Base-by-base conservation (phyloP, 2,329 filamentous ascomycete species). In the Xylaria sp. region DNA sequence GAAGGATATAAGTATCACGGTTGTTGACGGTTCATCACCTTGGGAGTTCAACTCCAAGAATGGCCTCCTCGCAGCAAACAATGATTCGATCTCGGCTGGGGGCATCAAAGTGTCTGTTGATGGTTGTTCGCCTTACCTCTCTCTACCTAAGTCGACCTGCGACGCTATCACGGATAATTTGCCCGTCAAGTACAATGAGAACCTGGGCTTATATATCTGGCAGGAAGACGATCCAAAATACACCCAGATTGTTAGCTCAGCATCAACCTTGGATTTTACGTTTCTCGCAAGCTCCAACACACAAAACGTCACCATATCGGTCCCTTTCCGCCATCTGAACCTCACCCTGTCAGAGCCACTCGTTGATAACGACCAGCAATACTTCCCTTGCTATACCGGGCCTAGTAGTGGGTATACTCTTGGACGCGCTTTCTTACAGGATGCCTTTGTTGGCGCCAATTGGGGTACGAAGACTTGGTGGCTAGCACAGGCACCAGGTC, bases 341-440 rank as follows among this genome's bases (percentile, higher is more conserved):
- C 75, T 81, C 7, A 83, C 81, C 0, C 75, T 84, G 4, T 77
- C 79, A 1, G 36, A 73, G 0, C 81, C 81, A 0, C 73, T 83
- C 2, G 75, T 78, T 5, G 72, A 76, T 2, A 69, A 52, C 2
- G 73, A 78, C 4, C 75, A 71, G 15, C 79, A 76, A 43, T 84
- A 83, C 70, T 83, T 85, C 65, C 83, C 82, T 0, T 84, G 83
- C 66, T 76, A 76, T 23, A 76, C 77, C 0, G 76, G 74, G 10
- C 58, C 69, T 6, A 69, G 68, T 2, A 59, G 67, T 0, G 25
- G 52, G 5, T 80, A 79, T 66, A 74, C 73, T 2, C 78, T 85
- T 2, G 83, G 83, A 0, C 79, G 82, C 20, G 80, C 81, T 0
- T 84, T 84, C 67, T 74, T 85, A 1, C 83, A 85, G 68, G 82